Percentiles rank a stretch among this genome's conserved stretches.
Evolutionary conservation across 140 eudicot species (phyloP).

Genomic region (Bidens hawaiensis): DNA sequence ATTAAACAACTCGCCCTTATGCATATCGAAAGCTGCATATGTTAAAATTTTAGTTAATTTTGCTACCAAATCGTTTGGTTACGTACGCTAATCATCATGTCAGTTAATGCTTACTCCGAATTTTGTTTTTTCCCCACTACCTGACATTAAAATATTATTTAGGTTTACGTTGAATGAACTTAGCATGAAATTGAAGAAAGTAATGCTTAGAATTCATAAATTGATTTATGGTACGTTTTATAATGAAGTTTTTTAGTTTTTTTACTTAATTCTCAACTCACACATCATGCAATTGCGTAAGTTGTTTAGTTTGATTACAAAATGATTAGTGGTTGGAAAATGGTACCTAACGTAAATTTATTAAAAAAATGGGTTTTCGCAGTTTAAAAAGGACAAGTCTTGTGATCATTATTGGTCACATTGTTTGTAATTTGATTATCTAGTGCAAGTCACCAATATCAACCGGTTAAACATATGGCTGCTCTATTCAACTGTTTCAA

Average conservation of each 20-base stretch:
- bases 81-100: too few species aligned
- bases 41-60: too few species aligned
- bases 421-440: conserved; percentile 6
- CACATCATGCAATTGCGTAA: background rate
- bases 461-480: conserved; percentile 14
- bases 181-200: too few species aligned
- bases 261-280: background rate
- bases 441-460: background rate
- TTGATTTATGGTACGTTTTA: too few species aligned
- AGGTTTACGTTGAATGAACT: too few species aligned
- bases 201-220: too few species aligned
- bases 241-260: background rate
- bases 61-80: too few species aligned
- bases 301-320: conserved; percentile 15
- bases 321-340: conserved; percentile 14
- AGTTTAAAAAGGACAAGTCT: conserved; percentile 23
- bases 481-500: conserved; percentile 15
- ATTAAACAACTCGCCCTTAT: too few species aligned
- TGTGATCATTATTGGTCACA: conserved; percentile 5
- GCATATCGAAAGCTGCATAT: too few species aligned
- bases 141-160: too few species aligned
- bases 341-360: conserved; percentile 26
- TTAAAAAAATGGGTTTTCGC: background rate
- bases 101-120: too few species aligned
- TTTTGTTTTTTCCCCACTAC: too few species aligned